Evolutionary conservation across 1,284 basidiomycete genomes (phyloP), one percentile per base, ranked within the genome.

Genomic region (Cutaneotrichosporon sp.): DNA sequence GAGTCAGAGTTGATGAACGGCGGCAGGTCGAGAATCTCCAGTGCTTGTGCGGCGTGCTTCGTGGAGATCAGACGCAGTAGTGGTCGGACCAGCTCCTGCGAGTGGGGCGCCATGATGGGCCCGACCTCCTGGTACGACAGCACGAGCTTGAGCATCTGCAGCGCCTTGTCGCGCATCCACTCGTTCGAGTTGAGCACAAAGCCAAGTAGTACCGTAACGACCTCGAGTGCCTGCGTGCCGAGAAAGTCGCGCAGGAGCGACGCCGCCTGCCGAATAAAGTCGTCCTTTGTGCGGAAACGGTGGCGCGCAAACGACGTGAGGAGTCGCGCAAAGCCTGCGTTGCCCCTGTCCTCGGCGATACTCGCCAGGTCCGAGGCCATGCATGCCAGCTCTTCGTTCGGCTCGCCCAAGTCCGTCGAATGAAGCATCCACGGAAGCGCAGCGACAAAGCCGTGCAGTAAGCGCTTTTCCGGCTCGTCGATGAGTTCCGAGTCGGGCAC

Each of bases 1-100:
- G 83, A 37, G 15, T 88, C 86, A 46, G 82, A 84, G n/a, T 66
- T 60, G 66, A 90, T 84, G 20, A 81, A 82, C 68, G 89, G 83
- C 0, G 89, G 90, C 64, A 92, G 87, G 65, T 96, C 91, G 2
- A 97, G 81, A 15, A 96, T 90, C 45, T 94, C 90, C 41, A 97
- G 80, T 0, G 92, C 92, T 59, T 89, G 83, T 4, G 84, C 75
- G 7, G 91, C 86, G 23, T 93, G 81, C 62, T 92, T 87, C 2
- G 88, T 90, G 59, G 88, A 85, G 13, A 96, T 79, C 22, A 96
- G 80, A 22, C 90, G 84, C 33, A 97, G 77, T 18, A 97, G 77
- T 0, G 93, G 93, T 84, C 91, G 91, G 20, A 96, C 80, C 18
- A 94, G 78, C 69, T 94, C 92, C 0, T 87, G 86, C 1, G 88